These are phyloP conservation scores for Hippophae rhamnoides DNA, from an alignment of 306 rosid species.

Conservation along the genomic window DNA sequence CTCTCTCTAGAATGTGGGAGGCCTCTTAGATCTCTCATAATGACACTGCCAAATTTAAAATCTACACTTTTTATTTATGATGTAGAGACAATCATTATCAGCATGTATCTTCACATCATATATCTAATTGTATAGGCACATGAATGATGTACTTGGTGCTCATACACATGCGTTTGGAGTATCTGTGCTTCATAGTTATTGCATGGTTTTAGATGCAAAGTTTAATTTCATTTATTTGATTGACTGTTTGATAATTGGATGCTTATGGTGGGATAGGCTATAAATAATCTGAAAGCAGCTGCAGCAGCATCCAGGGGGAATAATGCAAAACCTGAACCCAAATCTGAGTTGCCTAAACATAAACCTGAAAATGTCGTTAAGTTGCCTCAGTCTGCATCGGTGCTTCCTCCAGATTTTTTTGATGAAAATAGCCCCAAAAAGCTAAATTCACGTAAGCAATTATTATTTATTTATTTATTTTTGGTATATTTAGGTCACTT, in stretches of 20 bases:
- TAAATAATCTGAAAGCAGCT: slow-evolving; percentile 56
- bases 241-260: slow-evolving; percentile 13
- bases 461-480: background rate
- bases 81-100: too few species aligned
- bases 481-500: background rate
- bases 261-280: slow-evolving; percentile 40
- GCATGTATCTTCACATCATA: background rate
- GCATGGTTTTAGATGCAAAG: background rate
- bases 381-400: slow-evolving; percentile 38
- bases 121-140: background rate
- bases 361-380: slow-evolving; percentile 30
- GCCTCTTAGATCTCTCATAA: too few species aligned
- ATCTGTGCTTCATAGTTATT: background rate
- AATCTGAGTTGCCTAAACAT: slow-evolving; percentile 23
- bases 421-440: slow-evolving; percentile 40
- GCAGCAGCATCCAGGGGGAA: slow-evolving; percentile 46
- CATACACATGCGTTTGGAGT: background rate
- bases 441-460: slow-evolving; percentile 37
- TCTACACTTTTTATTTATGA: too few species aligned
- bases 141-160: background rate
- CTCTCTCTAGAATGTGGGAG: too few species aligned
- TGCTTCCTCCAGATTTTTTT: slow-evolving; percentile 73
- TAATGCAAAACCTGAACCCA: slow-evolving; percentile 37
- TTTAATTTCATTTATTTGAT: slow-evolving; percentile 4
- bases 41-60: too few species aligned